Base-by-base conservation (phyloP, 2,329 filamentous ascomycete species). In the Talaromyces sp. region DNA sequence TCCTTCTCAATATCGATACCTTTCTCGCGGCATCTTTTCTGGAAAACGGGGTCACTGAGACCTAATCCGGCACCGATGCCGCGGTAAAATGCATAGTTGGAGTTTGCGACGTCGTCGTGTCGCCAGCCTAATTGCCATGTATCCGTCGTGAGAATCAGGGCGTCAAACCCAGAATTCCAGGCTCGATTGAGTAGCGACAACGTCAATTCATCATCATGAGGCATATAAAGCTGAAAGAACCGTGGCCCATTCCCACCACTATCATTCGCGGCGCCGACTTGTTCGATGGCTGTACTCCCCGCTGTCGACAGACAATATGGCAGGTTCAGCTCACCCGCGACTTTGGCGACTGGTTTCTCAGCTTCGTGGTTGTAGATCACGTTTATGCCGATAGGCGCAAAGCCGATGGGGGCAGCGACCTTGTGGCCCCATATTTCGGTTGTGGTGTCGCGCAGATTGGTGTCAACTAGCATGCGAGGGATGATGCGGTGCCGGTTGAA, bases 211-310 rank as follows among this genome's bases (percentile, higher is more conserved):
- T 89, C 85, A 68, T 89, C 86, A 64, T 88, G 85, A 1, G 85
- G 85, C 83, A 85, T 84, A 73, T 89, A 89, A 1, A 89, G 78
- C 73, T 89, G 87, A 75, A 84, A 89, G 73, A 87, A 89, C 0
- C 87, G 78, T 1, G 83, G 79, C 0, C 77, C 79, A 10, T 3
- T n/a, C 2, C 84, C 47, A 17, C 47, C 47, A 15, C 22, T 51
- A 27, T 51, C 85, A 63, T 89, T 88, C 1, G 85, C 85, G 3
- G 72, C 72, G 1, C 78, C 86, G 0, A 89, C 86, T 27, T 83
- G 81, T 71, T 89, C 87, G 59, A 89, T 88, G 0, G 81, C 75
- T 27, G 77, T 81, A 47, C 79, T 83, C 0, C 84, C 85, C 0
- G 86, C 87, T 0, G 86, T 88, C 27, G 81, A 84, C 29, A 89